Evolutionary conservation across 805 yeast species (phyloP), one percentile per base, ranked within the genome.

Genomic region (Pichia cephalocereana): DNA sequence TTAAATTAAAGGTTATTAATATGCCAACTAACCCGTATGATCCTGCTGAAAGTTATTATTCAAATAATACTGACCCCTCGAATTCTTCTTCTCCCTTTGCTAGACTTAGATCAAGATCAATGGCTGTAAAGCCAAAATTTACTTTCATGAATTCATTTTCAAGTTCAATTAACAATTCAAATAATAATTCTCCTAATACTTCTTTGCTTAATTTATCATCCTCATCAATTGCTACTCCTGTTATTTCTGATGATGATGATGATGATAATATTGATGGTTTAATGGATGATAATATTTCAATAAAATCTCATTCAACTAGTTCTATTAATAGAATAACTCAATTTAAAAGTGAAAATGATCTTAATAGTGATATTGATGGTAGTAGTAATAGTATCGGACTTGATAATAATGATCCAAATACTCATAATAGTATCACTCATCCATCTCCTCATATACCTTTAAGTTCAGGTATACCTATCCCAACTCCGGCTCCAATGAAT

Each of bases 21-120:
- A 38, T 38, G 40, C 12, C 28, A 23, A 23, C 26, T 11, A 17
- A 83, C 59, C 93, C 93, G 0, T 82, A 71, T 53, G 82, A 83
- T 17, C 65, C 69, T n/a, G 76, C 91, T 0, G 90, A 83, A 44
- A 69, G 74, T 27, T 85, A 85, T 61, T 84, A 85, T 62, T 86
- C 86, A 6, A 80, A 84, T 1, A 62, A 61, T 32, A 78, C 79
- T 3, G 79, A 77, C 57, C 86, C 84, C 2, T 60, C 75, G 26
- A 71, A 66, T 54, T 65, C 62, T 48, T 58, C 62, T 41, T 66
- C 76, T 17, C 67, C 64, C 50, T 66, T 72, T 39, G 78, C 75
- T 28, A 66, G 84, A 48, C 71, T 76, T 2, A 68, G 89, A 55
- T 82, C 88, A 0, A 70, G 76, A 70, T 59, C 65, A 40, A 65